Base-by-base conservation (phyloP, 1,284 basidiomycete genomes). In the Fomitiporia mediterranea region DNA sequence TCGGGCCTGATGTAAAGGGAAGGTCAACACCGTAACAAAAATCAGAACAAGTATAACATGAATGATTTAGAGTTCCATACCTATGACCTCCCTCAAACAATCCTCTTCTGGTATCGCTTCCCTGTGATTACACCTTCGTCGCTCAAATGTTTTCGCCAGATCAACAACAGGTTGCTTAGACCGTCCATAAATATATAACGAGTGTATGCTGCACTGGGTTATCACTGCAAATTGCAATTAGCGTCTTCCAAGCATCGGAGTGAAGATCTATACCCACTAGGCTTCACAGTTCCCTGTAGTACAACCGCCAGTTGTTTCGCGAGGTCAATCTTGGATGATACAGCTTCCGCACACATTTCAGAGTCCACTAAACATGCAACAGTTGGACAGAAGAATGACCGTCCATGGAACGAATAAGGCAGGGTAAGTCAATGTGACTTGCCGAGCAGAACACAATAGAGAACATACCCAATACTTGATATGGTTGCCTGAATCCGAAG, bases 201-300 rank as follows among this genome's bases (percentile, higher is more conserved):
- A 89, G 62, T 94, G 85, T 52, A 98, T 91, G 67, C 88, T 94
- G 68, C 94, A 98, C 69, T 97, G 94, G 0, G 94, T 96, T 69
- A 98, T 96, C 94, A 98, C 94, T 96, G 64, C 23, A 7, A 28
- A 27, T 25, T 28, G 9, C 3, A 1, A 56, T 48, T 50, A 50
- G 44, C 35, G 34, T 27, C 38, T 32, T 19, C 32, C 9, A 21
- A 28, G 21, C 4, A 15, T 39, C 25, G 34, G 51, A 37, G 17
- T 34, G 52, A 47, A 50, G 30, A 47, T 40, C 49, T 62, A 61
- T 39, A 76, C 92, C 73, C 69, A 97, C 94, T 96, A 28, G 86
- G 89, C 72, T 96, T 97, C 58, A 89, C 80, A 51, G 81, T 80
- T 15, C 91, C 94, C 68, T 95, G 92, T 7, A 94, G 77, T 34